Conservation (phyloP, 192 early-diverging fungal species). For the Coemansia sp. region DNA sequence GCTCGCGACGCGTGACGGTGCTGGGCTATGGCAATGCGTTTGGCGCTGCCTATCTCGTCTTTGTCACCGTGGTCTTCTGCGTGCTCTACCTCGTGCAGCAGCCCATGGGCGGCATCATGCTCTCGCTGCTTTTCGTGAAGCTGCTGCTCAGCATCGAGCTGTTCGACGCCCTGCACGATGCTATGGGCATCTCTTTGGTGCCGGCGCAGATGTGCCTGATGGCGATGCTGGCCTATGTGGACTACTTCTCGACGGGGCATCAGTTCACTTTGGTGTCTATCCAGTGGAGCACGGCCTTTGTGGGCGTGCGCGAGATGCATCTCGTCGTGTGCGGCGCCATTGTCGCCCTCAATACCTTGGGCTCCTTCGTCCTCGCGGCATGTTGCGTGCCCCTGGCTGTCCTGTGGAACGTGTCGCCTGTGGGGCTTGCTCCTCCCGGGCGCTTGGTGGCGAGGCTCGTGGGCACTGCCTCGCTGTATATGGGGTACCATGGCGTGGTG, state of each 20-base stretch:
- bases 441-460: constrained; percentile 35
- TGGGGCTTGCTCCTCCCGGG: constrained; percentile 24
- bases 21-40: constrained; percentile 66
- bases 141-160: constrained; percentile 52
- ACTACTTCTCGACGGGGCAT: constrained; percentile 92
- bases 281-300: constrained; percentile 87
- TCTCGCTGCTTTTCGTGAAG: constrained; percentile 50
- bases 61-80: constrained; percentile 61
- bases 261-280: constrained; percentile 88
- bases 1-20: constrained; percentile 38
- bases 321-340: constrained; percentile 66
- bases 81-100: constrained; percentile 71
- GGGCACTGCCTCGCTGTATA: constrained; percentile 51
- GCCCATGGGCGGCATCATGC: constrained; percentile 74
- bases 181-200: constrained; percentile 48
- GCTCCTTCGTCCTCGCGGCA: constrained; percentile 55
- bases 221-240: constrained; percentile 57
- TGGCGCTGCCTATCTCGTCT: constrained; percentile 68
- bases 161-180: constrained; percentile 51
- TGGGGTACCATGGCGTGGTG: constrained; percentile 51
- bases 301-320: constrained; percentile 77
- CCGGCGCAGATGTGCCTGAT: constrained; percentile 47
- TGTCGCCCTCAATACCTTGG: constrained; percentile 79
- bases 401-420: constrained; percentile 38
- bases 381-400: constrained; percentile 60